Base-by-base conservation (phyloP, 2,329 filamentous ascomycete species). In the Salinomyces thailandicus region DNA sequence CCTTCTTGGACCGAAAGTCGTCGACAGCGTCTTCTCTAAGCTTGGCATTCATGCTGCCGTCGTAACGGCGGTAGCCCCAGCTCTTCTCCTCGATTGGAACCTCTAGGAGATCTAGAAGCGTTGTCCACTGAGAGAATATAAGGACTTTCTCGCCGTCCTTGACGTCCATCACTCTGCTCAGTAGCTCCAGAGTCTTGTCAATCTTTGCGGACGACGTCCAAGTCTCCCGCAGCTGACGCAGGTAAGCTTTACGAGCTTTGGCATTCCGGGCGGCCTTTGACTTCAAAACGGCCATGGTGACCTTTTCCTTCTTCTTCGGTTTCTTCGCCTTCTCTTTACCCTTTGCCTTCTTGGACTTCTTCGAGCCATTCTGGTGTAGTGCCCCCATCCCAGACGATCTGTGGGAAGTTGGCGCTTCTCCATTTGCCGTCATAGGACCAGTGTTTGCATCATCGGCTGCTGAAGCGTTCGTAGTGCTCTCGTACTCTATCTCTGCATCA, bases 71-170 rank as follows among this genome's bases (percentile, higher is more conserved):
- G 50, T 79, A 81, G 19, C 63, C 62, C 53, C 74, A 69, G 13
- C 67, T 66, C 34, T 68, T 63, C n/a, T 71, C 63, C 37, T 66
- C 62, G 43, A 89, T 73, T 0, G 81, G 79, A 4, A 87, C 71
- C 58, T 89, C 81, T 12, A 89, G 64, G 4, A 89, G 68, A 57
- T 89, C 83, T 2, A 91, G 73, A 13, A 89, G 67, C 0, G 81
- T 77, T 0, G 84, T 87, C 63, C 83, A 91, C 50, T 86, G 82
- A 38, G 77, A 83, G 62, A 91, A 91, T 44, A 91, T 72, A 36
- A 91, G 79, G 0, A 80, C 84, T 59, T 89, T 89, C 55, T 85
- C 79, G 1, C 69, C 71, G 2, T 72, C 52, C 7, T 62, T 59
- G n/a, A 51, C 51, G 3, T 49, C 37, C 36, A 66, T 59, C 38